Evolutionary conservation across 1,284 basidiomycete species (phyloP), one percentile per base, ranked within the genome.

Genomic region (Malassezia furfur): DNA sequence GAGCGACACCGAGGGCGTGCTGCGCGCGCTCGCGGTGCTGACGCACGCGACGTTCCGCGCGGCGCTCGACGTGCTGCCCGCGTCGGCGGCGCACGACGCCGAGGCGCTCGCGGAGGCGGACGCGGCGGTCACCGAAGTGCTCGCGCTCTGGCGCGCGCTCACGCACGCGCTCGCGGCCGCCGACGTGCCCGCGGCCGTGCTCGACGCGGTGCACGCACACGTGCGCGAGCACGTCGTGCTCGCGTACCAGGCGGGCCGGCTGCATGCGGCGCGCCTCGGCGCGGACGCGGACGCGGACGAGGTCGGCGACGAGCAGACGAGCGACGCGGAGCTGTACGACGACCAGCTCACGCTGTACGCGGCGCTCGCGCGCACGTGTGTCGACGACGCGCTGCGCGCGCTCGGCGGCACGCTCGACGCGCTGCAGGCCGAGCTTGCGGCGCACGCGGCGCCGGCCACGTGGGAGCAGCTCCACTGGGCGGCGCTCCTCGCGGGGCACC

Each of bases 391-490:
- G 59, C 14, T 57, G 45, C 10, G 44, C 56, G 2, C 50, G 59
- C 35, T 54, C 34, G 15, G 40, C 54, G n/a, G 58, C 53, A 52
- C 59, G 54, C 60, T 67, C 11, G 44, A 46, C 7, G 54, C 59
- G 17, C 57, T 63, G 30, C 60, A 61, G 8, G 55, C 62, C 28
- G 35, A 48, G 1, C 52, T 57, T 8, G 54, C 52, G 19, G 37
- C 44, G 19, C 43, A 35, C 11, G 37, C 56, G 17, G 38, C 39
- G 5, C 66, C 63, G 3, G 63, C 61, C 48, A 40, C 46, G 3
- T 72, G 70, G 70, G 70, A 72, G 46, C 65, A 69, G 48, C 50
- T 64, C 9, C 68, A 72, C 46, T 71, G 68, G 70, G 53, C 68
- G 19, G 35, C 61, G 10, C 49, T 72, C 34, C 65, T 72, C 10